Evolutionary conservation across 202 grass and related monocot genomes (phyloP).

Genomic region (Setaria viridis): DNA sequence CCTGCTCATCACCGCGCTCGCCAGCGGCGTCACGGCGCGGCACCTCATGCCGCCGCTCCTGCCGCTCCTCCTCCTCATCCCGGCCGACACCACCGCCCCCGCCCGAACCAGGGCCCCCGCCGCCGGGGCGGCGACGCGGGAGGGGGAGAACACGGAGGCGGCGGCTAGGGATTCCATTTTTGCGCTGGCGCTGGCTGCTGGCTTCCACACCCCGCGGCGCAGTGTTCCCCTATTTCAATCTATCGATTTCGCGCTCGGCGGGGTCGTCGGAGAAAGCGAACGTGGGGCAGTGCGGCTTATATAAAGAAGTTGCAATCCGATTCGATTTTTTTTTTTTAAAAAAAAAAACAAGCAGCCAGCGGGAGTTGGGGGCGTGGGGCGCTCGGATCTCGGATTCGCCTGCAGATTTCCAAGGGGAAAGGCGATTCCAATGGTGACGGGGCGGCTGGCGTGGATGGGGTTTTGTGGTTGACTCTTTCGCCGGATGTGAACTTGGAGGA

Average conservation of each 20-base stretch:
- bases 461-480: slow-evolving; percentile 40
- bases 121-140: slow-evolving; percentile 36
- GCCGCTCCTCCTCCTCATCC: not conserved
- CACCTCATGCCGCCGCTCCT: slow-evolving; percentile 37
- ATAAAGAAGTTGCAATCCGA: slow-evolving; percentile 25
- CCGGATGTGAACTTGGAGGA: not conserved
- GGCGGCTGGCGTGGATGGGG: not conserved
- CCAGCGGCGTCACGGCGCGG: slow-evolving; percentile 13
- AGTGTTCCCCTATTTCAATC: not conserved
- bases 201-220: not conserved
- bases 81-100: slow-evolving; percentile 11
- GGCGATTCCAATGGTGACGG: not conserved
- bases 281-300: not conserved
- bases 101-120: slow-evolving; percentile 26
- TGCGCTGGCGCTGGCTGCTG: not conserved
- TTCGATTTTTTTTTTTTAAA: not conserved
- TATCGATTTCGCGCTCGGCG: slow-evolving; percentile 26
- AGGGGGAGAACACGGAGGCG: slow-evolving; percentile 48
- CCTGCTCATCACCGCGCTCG: slow-evolving; percentile 35
- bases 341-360: not conserved
- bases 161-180: slow-evolving; percentile 56
- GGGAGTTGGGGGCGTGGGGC: not conserved
- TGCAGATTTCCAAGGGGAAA: not conserved
- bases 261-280: not conserved
- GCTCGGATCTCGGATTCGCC: not conserved